Base-by-base conservation (phyloP, 75 land plant species). In the Selaginella moellendorffii region DNA sequence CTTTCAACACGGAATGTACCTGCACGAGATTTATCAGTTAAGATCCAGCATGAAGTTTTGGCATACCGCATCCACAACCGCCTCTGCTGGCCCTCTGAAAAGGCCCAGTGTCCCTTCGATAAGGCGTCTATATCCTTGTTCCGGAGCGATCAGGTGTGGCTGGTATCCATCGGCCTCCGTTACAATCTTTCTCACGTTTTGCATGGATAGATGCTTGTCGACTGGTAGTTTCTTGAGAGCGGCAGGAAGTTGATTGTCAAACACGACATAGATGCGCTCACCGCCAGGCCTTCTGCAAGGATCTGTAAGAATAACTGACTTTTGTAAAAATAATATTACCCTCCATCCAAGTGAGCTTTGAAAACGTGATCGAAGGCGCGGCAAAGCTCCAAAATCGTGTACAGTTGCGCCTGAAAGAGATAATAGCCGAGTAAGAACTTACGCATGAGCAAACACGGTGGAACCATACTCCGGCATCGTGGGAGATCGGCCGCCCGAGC, bases 331-430 rank as follows among this genome's bases (percentile, higher is more conserved):
- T 36, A 36, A 36, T 36, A 36, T 5, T 36, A 90, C 96, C 92
- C 87, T 74, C 96, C 96, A 76, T 90, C 96, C 25, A 90, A 75
- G 65, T 90, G 96, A 62, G 86, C 91, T 70, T 81, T 90, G 65
- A 87, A 90, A 21, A 86, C 73, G 53, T 77, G 82, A 52, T 90
- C 96, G 78, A 86, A 90, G 59, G 96, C 96, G 68, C 96, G 84
- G 31, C 96, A 90, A 52, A 90, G 67, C 71, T 90, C 92, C 29
- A 90, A 76, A 60, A 90, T 87, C 2, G 83, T 90, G 59, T 90
- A 90, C 9, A 90, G 66, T 64, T 90, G 96, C 24, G 92, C 96
- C 96, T 87, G 80, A 24, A 53, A 30, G n/a, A 36, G 28, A 12
- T 19, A 18, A 63, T 54, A 26, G 30, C 18, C 14, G 14, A 5